These are phyloP conservation scores for Kockovaella imperatae DNA, from an alignment of 768 basidiomycete genomes.

Conservation along the genomic window DNA sequence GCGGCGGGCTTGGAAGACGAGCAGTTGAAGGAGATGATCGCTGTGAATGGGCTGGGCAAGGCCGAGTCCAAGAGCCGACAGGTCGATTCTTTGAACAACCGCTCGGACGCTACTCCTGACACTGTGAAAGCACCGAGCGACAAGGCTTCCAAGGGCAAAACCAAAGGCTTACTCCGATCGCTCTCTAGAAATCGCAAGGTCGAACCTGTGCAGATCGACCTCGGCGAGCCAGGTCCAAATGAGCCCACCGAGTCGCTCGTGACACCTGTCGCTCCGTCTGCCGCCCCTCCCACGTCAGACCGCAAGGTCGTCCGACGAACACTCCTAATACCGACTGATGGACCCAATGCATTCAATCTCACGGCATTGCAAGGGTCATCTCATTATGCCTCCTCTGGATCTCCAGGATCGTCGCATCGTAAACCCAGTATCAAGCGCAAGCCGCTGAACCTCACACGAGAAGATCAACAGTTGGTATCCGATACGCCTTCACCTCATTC, in stretches of 20 bases:
- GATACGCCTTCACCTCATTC: constrained; percentile 10
- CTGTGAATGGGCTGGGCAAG: constrained; percentile 15
- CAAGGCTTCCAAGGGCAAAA: background rate
- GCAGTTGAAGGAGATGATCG: constrained; percentile 27
- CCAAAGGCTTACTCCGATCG: constrained; percentile 25
- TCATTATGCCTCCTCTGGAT: background rate
- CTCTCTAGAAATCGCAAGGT: constrained; percentile 19
- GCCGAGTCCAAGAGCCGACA: constrained; percentile 8
- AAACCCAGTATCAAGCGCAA: constrained; percentile 37
- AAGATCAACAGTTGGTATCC: constrained; percentile 28
- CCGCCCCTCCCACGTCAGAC: constrained; percentile 1
- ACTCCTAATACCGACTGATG: constrained; percentile 12
- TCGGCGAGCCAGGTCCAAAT: background rate
- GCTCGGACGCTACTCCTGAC: background rate
- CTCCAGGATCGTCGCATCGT: constrained; percentile 5
- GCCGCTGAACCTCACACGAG: constrained; percentile 26
- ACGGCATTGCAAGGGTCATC: background rate
- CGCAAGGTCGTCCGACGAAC: constrained; percentile 19
- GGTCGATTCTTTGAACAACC: background rate
- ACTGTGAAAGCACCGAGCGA: background rate
- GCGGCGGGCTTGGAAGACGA: constrained; percentile 24
- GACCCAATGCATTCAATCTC: background rate
- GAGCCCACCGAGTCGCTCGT: background rate
- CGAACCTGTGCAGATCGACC: background rate
- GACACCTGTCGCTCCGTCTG: background rate